Evolutionary conservation across 352 stramenopile species (phyloP).

Genomic region (Globisporangium cystogenes): DNA sequence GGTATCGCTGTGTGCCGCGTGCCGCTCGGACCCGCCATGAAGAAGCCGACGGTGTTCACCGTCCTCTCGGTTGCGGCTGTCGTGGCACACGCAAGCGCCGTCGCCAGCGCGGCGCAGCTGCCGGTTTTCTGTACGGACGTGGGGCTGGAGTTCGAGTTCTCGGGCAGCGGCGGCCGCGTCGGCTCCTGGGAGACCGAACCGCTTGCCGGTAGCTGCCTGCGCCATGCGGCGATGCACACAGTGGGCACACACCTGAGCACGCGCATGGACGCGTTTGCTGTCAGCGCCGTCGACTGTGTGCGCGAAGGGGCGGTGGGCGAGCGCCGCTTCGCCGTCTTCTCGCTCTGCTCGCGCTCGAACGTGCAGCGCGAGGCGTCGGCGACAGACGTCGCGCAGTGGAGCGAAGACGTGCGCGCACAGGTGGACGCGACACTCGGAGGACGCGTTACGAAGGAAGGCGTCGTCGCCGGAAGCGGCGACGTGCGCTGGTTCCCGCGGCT

Average conservation of each 20-base stretch:
- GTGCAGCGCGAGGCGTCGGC: slow-evolving; percentile 20
- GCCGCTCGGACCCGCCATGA: not conserved
- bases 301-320: slow-evolving; percentile 18
- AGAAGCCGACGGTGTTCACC: not conserved
- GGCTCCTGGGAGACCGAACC: slow-evolving; percentile 1
- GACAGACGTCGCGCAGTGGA: slow-evolving; percentile 19
- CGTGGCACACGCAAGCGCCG: not conserved
- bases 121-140: slow-evolving; percentile 40
- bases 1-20: too few species aligned
- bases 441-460: slow-evolving; percentile 11
- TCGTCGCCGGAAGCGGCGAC: slow-evolving; percentile 1
- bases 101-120: not conserved
- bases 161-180: slow-evolving; percentile 12
- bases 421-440: slow-evolving; percentile 9
- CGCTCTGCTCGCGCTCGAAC: slow-evolving; percentile 40
- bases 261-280: slow-evolving; percentile 25
- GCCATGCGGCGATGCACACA: slow-evolving; percentile 26
- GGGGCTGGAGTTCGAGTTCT: slow-evolving; percentile 37
- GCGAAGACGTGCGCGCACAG: slow-evolving; percentile 17
- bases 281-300: slow-evolving; percentile 38
- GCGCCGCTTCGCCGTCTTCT: slow-evolving; percentile 24
- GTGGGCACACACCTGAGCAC: slow-evolving; percentile 25
- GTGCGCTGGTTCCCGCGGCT: slow-evolving; percentile 25
- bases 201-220: slow-evolving; percentile 23
- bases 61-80: not conserved